Evolutionary conservation across 2,329 filamentous ascomycete species (phyloP).

Genomic region (Epichloe gansuensis): DNA sequence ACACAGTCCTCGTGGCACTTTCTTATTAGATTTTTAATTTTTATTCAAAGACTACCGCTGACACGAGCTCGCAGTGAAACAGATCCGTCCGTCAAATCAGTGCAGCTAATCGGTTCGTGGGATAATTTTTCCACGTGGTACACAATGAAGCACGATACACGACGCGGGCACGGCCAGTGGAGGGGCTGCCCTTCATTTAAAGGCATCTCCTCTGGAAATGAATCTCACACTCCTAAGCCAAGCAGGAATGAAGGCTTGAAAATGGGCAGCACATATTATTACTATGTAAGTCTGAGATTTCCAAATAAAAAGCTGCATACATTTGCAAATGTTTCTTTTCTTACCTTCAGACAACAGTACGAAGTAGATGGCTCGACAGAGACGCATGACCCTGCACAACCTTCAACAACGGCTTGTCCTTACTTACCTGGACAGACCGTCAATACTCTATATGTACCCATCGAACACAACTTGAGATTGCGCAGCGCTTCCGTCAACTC

Average conservation of each 20-base stretch:
- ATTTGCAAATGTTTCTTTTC: background rate
- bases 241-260: slow-evolving; percentile 66
- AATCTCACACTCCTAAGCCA: slow-evolving; percentile 28
- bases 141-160: slow-evolving; percentile 66
- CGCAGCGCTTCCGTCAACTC: slow-evolving; percentile 56
- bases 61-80: slow-evolving; percentile 37
- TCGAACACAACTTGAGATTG: slow-evolving; percentile 46
- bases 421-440: slow-evolving; percentile 78
- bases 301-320: background rate
- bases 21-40: too few species aligned
- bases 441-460: slow-evolving; percentile 72
- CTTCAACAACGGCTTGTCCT: slow-evolving; percentile 68
- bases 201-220: slow-evolving; percentile 72
- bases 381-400: slow-evolving; percentile 57
- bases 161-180: slow-evolving; percentile 67
- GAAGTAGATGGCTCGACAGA: slow-evolving; percentile 69
- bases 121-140: slow-evolving; percentile 79
- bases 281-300: slow-evolving; percentile 55
- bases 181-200: slow-evolving; percentile 77
- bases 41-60: slow-evolving; percentile 8
- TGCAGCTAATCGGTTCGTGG: slow-evolving; percentile 84
- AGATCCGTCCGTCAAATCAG: slow-evolving; percentile 47
- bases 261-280: slow-evolving; percentile 92
- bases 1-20: background rate
- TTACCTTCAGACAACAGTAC: slow-evolving; percentile 43